phyloP scores from a whole-genome alignment of 352 stramenopile genomes.

The Phytophthora cajani region DNA sequence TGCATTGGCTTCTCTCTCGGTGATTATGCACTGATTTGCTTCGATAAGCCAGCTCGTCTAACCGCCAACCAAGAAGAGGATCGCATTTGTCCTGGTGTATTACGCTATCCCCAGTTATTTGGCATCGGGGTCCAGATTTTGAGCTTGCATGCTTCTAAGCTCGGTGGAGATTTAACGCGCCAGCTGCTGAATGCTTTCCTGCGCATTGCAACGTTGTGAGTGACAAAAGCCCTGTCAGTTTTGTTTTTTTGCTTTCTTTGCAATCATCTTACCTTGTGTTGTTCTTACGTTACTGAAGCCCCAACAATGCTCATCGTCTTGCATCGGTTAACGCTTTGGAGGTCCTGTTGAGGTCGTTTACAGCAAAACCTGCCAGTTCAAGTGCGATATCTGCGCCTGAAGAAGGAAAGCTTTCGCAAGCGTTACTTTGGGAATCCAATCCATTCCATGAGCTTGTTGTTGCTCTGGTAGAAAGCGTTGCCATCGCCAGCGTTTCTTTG shows the following conservation, averaged over 20 bases:
- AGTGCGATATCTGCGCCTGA: neutral
- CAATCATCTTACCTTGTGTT: conserved; percentile 5
- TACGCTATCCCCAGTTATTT: conserved; percentile 35
- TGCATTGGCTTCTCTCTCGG: conserved; percentile 34
- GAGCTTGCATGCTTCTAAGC: conserved; percentile 22
- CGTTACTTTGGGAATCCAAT: conserved; percentile 40
- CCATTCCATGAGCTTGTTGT: conserved; percentile 21
- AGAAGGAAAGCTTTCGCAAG: conserved; percentile 17
- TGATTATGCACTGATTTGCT: conserved; percentile 17
- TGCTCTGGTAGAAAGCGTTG: conserved; percentile 33
- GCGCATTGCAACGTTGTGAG: conserved; percentile 32
- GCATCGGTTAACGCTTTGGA: conserved; percentile 29
- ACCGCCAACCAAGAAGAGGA: neutral
- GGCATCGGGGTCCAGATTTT: conserved; percentile 39
- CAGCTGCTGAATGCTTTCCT: conserved; percentile 23
- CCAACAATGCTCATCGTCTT: conserved; percentile 30
- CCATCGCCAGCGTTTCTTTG: conserved; percentile 27
- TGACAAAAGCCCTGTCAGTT: conserved; percentile 6
- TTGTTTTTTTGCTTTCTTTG: conserved; percentile 5
- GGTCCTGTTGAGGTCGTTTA: conserved; percentile 44
- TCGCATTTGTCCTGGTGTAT: neutral
- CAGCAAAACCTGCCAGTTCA: neutral
- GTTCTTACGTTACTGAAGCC: conserved; percentile 24
- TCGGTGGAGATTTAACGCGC: conserved; percentile 13
- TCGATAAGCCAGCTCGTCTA: neutral